A percentile compares a stretch with the other conserved stretches of the same genome.
phyloP scores from a whole-genome alignment of 805 yeast species.

The Wickerhamiella brachini region DNA sequence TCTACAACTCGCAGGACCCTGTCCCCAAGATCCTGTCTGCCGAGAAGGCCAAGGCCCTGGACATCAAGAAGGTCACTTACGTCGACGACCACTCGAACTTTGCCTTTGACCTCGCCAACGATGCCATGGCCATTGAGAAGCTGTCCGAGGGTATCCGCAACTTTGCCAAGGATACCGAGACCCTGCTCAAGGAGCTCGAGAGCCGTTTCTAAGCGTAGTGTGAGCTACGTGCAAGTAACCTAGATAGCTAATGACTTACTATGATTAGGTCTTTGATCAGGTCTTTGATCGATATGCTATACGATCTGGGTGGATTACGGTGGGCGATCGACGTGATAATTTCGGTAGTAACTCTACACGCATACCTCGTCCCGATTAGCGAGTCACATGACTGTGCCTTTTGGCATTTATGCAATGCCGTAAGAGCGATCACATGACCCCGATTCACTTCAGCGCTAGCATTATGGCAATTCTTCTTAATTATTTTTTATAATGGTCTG shows the following conservation, averaged over 20 bases:
- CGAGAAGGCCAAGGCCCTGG: slow-evolving; percentile 39
- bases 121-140: slow-evolving; percentile 97
- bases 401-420: too few relatives aligned
- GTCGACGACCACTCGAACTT: slow-evolving; percentile 77
- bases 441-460: too few relatives aligned
- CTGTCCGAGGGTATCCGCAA: slow-evolving; percentile 95
- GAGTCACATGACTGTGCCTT: too few relatives aligned
- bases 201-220: slow-evolving; percentile 13
- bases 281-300: too few relatives aligned
- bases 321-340: too few relatives aligned
- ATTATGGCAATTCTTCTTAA: neutral
- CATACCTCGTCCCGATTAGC: too few relatives aligned
- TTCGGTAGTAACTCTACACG: too few relatives aligned
- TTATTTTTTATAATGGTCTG: neutral
- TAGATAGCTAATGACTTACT: neutral
- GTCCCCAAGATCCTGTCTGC: slow-evolving; percentile 78
- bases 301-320: too few relatives aligned
- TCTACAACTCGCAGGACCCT: slow-evolving; percentile 58
- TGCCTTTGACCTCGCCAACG: slow-evolving; percentile 87
- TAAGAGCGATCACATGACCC: too few relatives aligned
- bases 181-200: slow-evolving; percentile 31
- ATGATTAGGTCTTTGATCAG: neutral
- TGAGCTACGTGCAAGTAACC: neutral
- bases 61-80: slow-evolving; percentile 59
- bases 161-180: slow-evolving; percentile 84